Evolutionary conservation across 192 early-diverging fungal species (phyloP).

Genomic region (Glomus cerebriforme): DNA sequence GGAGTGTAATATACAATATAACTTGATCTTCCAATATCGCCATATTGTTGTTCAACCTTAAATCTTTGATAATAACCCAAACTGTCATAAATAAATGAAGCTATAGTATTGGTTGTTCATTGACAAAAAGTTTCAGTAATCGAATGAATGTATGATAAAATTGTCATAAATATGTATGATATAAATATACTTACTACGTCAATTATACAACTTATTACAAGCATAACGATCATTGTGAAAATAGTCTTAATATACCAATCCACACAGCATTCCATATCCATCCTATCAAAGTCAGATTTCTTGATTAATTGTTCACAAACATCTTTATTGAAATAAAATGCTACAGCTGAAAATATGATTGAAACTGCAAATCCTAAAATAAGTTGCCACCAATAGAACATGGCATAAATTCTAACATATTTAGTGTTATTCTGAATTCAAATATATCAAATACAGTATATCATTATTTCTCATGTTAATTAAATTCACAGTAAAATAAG

Average conservation of each 20-base stretch:
- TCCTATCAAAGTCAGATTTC: slow-evolving; percentile 18
- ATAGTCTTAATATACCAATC: slow-evolving; percentile 21
- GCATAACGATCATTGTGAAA: neutral
- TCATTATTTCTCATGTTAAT: too few relatives aligned
- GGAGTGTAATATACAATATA: slow-evolving; percentile 27
- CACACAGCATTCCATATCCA: slow-evolving; percentile 12
- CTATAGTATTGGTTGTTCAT: neutral
- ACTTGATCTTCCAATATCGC: neutral
- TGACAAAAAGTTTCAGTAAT: neutral
- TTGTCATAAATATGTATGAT: neutral
- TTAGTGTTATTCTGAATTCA: slow-evolving; percentile 30
- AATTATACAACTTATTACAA: slow-evolving; percentile 27
- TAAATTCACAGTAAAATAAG: neutral
- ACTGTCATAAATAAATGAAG: slow-evolving; percentile 32
- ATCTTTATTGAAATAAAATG: slow-evolving; percentile 31
- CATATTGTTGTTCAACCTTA: slow-evolving; percentile 16
- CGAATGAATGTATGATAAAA: neutral
- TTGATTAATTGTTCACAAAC: slow-evolving; percentile 30
- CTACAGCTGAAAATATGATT: slow-evolving; percentile 28
- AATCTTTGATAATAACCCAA: slow-evolving; percentile 33
- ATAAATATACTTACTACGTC: slow-evolving; percentile 16
- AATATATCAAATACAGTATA: neutral
- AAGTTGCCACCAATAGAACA: slow-evolving; percentile 36
- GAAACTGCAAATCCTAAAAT: slow-evolving; percentile 25
- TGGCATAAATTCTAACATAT: slow-evolving; percentile 28